These are phyloP conservation scores for Golovinomyces cichoracearum DNA, from an alignment of 2,329 filamentous ascomycete genomes.

Conservation along the genomic window DNA sequence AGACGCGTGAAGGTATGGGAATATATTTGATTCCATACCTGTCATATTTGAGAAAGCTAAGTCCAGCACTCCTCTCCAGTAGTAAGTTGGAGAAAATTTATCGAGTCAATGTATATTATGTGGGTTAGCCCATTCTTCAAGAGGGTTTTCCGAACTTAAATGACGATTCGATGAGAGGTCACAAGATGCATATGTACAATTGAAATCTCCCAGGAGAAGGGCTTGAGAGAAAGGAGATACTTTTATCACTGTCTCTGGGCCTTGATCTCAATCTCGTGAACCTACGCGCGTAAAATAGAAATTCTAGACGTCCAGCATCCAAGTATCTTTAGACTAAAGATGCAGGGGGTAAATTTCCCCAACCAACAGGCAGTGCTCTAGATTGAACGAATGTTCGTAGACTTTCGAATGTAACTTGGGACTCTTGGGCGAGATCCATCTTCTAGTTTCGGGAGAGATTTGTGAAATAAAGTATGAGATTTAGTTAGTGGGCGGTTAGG, in stretches of 20 bases:
- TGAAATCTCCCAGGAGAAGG: background rate
- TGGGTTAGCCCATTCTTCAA: background rate
- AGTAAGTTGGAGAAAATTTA: background rate
- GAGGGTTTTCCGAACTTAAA: background rate
- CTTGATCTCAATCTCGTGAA: background rate
- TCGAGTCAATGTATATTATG: background rate
- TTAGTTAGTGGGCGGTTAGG: background rate
- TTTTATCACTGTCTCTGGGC: background rate
- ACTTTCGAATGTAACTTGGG: too few species aligned
- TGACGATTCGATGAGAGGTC: background rate
- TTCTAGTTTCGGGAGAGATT: too few species aligned
- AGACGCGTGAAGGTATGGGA: background rate
- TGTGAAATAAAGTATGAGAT: background rate
- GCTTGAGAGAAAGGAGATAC: background rate
- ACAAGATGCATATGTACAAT: background rate
- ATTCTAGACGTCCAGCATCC: background rate
- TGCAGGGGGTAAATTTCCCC: background rate
- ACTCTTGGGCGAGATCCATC: too few species aligned
- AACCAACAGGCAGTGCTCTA: too few species aligned
- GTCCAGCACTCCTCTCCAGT: background rate
- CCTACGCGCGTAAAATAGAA: background rate
- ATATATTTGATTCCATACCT: background rate
- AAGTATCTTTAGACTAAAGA: background rate
- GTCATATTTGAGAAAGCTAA: background rate
- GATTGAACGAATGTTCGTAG: too few species aligned